Evolutionary conservation across 2,329 filamentous ascomycete species (phyloP), one percentile per base, ranked within the genome.

Genomic region (Colletotrichum magnum): DNA sequence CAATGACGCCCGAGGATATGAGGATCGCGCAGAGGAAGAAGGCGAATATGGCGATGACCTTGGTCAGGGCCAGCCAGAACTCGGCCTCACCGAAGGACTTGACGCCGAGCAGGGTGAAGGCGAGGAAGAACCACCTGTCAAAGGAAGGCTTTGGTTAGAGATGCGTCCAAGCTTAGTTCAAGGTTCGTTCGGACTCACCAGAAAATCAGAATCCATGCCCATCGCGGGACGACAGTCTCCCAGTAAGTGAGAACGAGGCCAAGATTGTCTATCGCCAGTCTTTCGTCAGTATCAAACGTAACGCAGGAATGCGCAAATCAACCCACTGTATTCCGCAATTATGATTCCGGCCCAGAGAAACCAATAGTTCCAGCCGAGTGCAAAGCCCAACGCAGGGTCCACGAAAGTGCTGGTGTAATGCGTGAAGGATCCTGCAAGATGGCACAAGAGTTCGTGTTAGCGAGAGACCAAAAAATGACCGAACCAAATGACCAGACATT

Each of bases 21-120:
- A 74, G 69, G 12, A 92, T 90, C 1, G 88, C 87, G 54, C 91
- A 81, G 43, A 92, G 83, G 64, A 92, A 90, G 75, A 92, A 92
- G 60, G 89, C 83, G 6, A 86, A 79, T 61, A 89, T 87, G 15
- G 84, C 85, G 45, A 84, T 76, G 32, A 86, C 83, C 74, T 88
- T 88, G 48, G 88, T 77, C 28, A 88, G 73, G 71, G 84, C 85
- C 7, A 89, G 78, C 85, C 85, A 88, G 71, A 88, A 88, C 71
- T 88, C 86, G 18, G 88, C 79, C 79, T 89, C 86, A 32, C 86
- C 87, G 73, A 89, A 89, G 24, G 41, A 58, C 13, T 58, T 58
- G 56, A 58, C 41, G 41, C 56, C 56, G 56, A 13, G 83, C 82
- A 47, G 56, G 52, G 77, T 79, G 9, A 89, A 87, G 1, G 85